A percentile compares a stretch with the other conserved stretches of the same genome.
These are phyloP conservation scores for Wickerhamiella qilinensis DNA, from an alignment of 805 yeast genomes.

Conservation along the genomic window DNA sequence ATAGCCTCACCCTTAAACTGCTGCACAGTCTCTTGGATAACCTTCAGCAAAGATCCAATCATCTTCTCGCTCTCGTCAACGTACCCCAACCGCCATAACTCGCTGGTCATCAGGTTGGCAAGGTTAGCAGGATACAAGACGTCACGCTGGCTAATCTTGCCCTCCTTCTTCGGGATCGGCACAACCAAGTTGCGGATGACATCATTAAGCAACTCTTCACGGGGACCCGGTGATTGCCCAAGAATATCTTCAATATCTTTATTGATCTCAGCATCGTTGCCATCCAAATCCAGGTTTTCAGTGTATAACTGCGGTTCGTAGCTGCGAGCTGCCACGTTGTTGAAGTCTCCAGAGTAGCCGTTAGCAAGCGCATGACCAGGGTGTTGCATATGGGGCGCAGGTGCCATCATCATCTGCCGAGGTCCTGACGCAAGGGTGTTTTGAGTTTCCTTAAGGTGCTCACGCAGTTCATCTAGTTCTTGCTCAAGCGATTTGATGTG, in stretches of 20 bases:
- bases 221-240: slow-evolving; percentile 8
- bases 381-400: slow-evolving; percentile 1
- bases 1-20: slow-evolving; percentile 72
- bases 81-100: slow-evolving; percentile 96
- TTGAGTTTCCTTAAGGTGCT: slow-evolving; percentile 7
- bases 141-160: slow-evolving; percentile 75
- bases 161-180: slow-evolving; percentile 53
- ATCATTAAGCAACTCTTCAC: slow-evolving; percentile 12
- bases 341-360: too few relatives aligned
- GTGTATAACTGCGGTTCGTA: slow-evolving; percentile 14
- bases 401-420: slow-evolving; percentile 5
- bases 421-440: slow-evolving; percentile 3
- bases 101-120: slow-evolving; percentile 77
- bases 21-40: slow-evolving; percentile 71
- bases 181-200: slow-evolving; percentile 69
- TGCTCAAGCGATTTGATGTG: slow-evolving; percentile 15
- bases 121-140: slow-evolving; percentile 93
- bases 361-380: slow-evolving; percentile 12
- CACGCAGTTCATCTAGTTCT: slow-evolving; percentile 14
- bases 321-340: too few relatives aligned
- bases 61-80: slow-evolving; percentile 84
- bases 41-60: slow-evolving; percentile 73
- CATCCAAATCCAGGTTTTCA: slow-evolving; percentile 9
- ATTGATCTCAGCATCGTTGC: slow-evolving; percentile 32
- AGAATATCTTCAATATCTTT: slow-evolving; percentile 60